Evolutionary conservation across 305 asterid genomes (phyloP), one percentile per base, ranked within the genome.

Genomic region (Andrographis paniculata): DNA sequence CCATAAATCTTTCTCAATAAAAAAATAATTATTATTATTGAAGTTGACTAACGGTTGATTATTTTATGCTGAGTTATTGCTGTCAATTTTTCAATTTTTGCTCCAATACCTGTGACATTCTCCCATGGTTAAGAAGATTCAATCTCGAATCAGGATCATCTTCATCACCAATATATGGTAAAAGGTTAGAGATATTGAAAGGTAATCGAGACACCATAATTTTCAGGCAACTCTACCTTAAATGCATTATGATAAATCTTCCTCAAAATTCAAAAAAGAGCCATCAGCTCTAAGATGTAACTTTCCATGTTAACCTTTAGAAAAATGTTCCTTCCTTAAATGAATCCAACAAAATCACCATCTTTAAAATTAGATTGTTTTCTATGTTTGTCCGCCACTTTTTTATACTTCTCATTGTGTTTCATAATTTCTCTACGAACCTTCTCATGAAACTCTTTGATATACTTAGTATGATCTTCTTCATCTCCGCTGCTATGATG

Each of bases 331-430:
- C 41, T 53, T 53, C 58, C 27, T 23, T 14, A 53, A 24, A 19
- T 40, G 49, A 42, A 41, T 27, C 49, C 48, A 53, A 53, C 58
- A 23, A 40, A 15, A 21, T 53, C 59, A 6, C 41, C 41, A 14
- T 53, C 58, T 14, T 53, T 24, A 23, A 41, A 40, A 17, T 21
- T 9, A 0, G 20, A 12, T 20, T 39, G 22, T 17, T 41, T 52
- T 14, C 16, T 4, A 52, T 27, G 37, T 49, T 53, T 51, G 14
- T 51, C 21, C 13, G 17, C 13, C 5, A 0, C n/a, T n/a, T n/a
- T n/a, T n/a, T n/a, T n/a, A n/a, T n/a, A n/a, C n/a, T n/a, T n/a
- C n/a, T n/a, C n/a, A 22, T 53, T 53, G 2, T 53, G 38, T 10
- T 52, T 39, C 24, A 40, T 21, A 52, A 52, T 53, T 6, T 42